Percentiles rank a stretch among this genome's conserved stretches.
Evolutionary conservation across 192 early-diverging fungal genomes (phyloP).

Genomic region (Helicostylum pulchrum): DNA sequence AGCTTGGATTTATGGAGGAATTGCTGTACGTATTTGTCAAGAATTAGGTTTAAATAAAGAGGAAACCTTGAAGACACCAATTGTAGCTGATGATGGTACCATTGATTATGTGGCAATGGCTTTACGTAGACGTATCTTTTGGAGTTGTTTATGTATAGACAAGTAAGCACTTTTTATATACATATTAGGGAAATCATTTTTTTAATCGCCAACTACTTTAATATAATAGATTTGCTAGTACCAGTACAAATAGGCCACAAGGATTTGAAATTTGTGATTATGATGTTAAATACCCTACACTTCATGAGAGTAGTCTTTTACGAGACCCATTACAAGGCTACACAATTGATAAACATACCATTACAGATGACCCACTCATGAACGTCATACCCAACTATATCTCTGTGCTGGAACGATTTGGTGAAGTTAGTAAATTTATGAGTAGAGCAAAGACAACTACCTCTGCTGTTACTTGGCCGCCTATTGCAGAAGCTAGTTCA

Average conservation of each 20-base stretch:
- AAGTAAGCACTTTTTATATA: constrained; percentile 23
- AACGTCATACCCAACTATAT: constrained; percentile 21
- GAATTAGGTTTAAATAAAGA: constrained; percentile 51
- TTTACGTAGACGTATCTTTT: constrained; percentile 44
- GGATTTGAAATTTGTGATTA: constrained; percentile 46
- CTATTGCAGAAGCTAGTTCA: constrained; percentile 21
- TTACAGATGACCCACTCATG: constrained; percentile 22
- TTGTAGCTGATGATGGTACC: constrained; percentile 38
- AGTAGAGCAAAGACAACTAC: constrained; percentile 15
- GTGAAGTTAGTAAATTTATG: constrained; percentile 30
- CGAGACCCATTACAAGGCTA: constrained; percentile 20
- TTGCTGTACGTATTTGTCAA: constrained; percentile 47
- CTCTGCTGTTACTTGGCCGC: constrained; percentile 23
- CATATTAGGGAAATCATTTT: background rate
- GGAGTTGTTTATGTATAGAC: constrained; percentile 51
- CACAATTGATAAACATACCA: constrained; percentile 8
- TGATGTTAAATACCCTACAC: constrained; percentile 27
- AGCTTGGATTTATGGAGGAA: constrained; percentile 53
- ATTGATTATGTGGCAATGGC: constrained; percentile 37
- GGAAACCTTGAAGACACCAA: constrained; percentile 29
- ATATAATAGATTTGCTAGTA: constrained; percentile 29
- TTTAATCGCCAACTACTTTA: background rate
- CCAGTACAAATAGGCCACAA: constrained; percentile 42
- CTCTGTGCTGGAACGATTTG: constrained; percentile 20
- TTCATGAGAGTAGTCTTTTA: constrained; percentile 20